These are phyloP conservation scores for Astraeus odoratus DNA, from an alignment of 768 basidiomycete genomes.

Conservation along the genomic window DNA sequence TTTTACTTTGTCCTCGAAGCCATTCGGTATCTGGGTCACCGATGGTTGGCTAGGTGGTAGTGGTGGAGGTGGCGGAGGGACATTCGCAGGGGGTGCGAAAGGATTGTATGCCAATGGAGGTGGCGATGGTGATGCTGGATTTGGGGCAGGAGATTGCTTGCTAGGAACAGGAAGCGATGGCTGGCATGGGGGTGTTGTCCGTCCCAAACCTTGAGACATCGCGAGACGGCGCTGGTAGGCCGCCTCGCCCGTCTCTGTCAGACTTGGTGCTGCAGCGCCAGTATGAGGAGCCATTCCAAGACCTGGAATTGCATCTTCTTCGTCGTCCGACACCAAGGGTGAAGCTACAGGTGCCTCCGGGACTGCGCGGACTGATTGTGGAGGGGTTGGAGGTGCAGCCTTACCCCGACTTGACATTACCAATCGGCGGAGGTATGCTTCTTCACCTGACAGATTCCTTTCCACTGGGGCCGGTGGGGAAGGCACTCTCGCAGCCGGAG, in stretches of 20 bases:
- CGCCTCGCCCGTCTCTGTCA: slow-evolving; percentile 54
- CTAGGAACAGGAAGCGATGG: slow-evolving; percentile 18
- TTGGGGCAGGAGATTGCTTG: slow-evolving; percentile 16
- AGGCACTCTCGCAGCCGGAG: slow-evolving; percentile 12
- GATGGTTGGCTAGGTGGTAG: slow-evolving; percentile 47
- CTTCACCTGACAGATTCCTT: slow-evolving; percentile 60
- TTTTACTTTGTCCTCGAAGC: slow-evolving; percentile 62
- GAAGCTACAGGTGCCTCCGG: slow-evolving; percentile 19
- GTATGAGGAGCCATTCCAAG: slow-evolving; percentile 4
- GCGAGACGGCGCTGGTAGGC: slow-evolving; percentile 58
- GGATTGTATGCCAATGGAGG: slow-evolving; percentile 62
- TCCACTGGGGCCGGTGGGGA: slow-evolving; percentile 35
- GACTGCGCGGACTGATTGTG: slow-evolving; percentile 9
- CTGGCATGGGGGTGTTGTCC: slow-evolving; percentile 23
- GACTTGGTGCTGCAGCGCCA: not conserved
- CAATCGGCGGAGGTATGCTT: slow-evolving; percentile 68
- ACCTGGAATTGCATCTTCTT: slow-evolving; percentile 22
- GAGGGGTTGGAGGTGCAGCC: slow-evolving; percentile 3
- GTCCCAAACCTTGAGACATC: slow-evolving; percentile 39
- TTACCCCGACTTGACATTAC: slow-evolving; percentile 48
- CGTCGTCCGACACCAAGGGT: slow-evolving; percentile 6
- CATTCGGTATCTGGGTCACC: slow-evolving; percentile 26
- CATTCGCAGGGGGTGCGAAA: slow-evolving; percentile 55
- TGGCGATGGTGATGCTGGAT: slow-evolving; percentile 35
- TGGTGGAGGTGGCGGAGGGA: slow-evolving; percentile 57